A percentile compares a stretch with the other conserved stretches of the same genome.
These are phyloP conservation scores for Paramecium biaurelia DNA, from an alignment of 73 alveolate genomes.

Conservation along the genomic window DNA sequence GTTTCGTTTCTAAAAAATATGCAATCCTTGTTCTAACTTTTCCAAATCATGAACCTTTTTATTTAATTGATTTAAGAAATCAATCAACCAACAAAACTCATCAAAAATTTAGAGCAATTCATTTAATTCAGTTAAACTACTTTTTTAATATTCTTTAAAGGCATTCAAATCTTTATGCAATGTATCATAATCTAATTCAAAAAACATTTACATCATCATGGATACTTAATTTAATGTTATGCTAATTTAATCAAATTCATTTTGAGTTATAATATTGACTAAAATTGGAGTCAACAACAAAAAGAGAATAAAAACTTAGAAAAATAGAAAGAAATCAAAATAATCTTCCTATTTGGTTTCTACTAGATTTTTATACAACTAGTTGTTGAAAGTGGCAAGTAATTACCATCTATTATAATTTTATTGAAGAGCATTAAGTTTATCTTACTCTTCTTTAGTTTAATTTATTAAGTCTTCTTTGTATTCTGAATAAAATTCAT, in stretches of 20 bases:
- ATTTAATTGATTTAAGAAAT: background rate
- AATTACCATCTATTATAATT: background rate
- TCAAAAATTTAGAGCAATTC: background rate
- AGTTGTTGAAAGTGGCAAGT: background rate
- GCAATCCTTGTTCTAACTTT: slow-evolving; percentile 14
- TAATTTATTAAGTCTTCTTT: background rate
- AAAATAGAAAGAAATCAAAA: background rate
- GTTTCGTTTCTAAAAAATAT: background rate
- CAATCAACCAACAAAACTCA: slow-evolving; percentile 6
- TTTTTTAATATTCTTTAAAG: background rate
- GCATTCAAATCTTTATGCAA: background rate
- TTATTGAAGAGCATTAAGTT: background rate
- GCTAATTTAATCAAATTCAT: background rate
- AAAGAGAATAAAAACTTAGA: background rate
- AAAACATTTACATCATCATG: background rate
- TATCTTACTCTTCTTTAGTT: background rate
- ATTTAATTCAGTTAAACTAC: background rate
- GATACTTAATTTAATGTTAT: background rate
- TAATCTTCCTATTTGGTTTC: background rate
- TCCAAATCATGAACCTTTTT: background rate
- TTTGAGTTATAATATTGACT: background rate
- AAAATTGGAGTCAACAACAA: background rate
- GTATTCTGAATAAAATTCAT: background rate
- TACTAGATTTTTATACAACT: background rate
- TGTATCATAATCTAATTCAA: background rate